Evolutionary conservation across 371 early-diverging fungal genomes (phyloP), one percentile per base, ranked within the genome.

Genomic region (Coemansia sp.): DNA sequence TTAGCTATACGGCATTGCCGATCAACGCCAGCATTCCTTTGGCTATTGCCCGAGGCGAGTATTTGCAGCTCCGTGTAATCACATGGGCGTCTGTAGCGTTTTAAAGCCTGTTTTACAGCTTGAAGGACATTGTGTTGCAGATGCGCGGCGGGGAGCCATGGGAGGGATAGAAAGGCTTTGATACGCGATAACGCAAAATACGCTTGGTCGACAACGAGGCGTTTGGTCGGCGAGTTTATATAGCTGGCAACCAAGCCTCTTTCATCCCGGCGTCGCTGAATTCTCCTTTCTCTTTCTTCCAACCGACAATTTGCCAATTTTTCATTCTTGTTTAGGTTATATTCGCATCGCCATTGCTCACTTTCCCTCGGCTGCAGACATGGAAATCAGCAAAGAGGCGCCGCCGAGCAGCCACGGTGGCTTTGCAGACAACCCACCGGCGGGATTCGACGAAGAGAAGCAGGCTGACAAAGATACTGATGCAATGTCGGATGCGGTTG

Each of bases 371-470:
- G 24, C 24, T 24, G 24, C 24, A 24, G 24, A 24, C 16, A 51
- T 51, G 52, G 34, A 51, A 33, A 34, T 14, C 29, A 51, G 8
- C 33, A 52, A 52, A 34, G 36, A 16, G 18, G n/a, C 52, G 5
- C 36, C 52, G 9, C 12, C 9, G 8, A 18, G 36, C n/a, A 34
- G 36, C 18, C 36, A 36, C n/a, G 52, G 34, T 12, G 52, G 18
- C 8, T n/a, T 52, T 4, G 18, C 18, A 10, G 18, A 24, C n/a
- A 11, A 9, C 18, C 16, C 52, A 11, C 12, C 52, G 1, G 16
- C 16, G 16, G 9, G 44, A 18, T 18, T 46, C 24, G 57, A 57
- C 57, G 46, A 33, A 11, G 57, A 57, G 46, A 57, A 57, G 36
- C 44, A 46, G 36, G 4, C 36, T 9, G 46, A 42, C 18, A 57